Evolutionary conservation across 2,329 filamentous ascomycete species (phyloP).

Genomic region (Zymoseptoria pseudotritici): DNA sequence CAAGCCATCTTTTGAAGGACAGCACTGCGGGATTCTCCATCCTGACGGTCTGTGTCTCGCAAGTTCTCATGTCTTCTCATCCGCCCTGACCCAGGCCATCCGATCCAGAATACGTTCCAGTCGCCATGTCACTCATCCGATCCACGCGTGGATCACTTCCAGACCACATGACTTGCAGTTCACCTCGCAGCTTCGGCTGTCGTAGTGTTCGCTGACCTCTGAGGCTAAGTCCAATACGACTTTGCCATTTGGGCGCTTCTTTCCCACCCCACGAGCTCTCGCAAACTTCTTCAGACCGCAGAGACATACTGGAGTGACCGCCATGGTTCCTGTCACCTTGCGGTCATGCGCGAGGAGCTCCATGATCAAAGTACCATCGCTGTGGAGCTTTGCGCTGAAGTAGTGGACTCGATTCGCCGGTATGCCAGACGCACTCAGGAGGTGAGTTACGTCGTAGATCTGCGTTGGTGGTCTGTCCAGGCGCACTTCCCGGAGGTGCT

Average conservation of each 20-base stretch:
- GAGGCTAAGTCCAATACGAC: neutral
- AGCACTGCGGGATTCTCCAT: neutral
- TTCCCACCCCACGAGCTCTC: neutral
- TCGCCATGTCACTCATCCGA: neutral
- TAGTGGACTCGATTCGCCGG: neutral
- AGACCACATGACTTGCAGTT: neutral
- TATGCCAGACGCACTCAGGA: neutral
- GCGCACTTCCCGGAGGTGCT: neutral
- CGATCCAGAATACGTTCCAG: neutral
- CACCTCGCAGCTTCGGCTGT: neutral
- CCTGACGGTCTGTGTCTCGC: too few relatives aligned
- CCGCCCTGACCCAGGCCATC: neutral
- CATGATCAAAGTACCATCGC: neutral
- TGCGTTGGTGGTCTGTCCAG: neutral
- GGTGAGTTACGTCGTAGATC: too few relatives aligned
- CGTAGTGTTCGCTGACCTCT: neutral
- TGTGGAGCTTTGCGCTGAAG: neutral
- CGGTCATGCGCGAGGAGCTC: neutral
- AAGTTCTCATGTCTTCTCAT: neutral
- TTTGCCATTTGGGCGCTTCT: neutral
- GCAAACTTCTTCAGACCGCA: neutral
- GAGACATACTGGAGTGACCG: neutral
- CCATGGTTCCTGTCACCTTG: neutral
- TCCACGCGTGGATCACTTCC: neutral
- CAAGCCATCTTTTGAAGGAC: neutral